Evolutionary conservation across 1,139 yeast genomes (phyloP).

Genomic region (Yarrowia galli): DNA sequence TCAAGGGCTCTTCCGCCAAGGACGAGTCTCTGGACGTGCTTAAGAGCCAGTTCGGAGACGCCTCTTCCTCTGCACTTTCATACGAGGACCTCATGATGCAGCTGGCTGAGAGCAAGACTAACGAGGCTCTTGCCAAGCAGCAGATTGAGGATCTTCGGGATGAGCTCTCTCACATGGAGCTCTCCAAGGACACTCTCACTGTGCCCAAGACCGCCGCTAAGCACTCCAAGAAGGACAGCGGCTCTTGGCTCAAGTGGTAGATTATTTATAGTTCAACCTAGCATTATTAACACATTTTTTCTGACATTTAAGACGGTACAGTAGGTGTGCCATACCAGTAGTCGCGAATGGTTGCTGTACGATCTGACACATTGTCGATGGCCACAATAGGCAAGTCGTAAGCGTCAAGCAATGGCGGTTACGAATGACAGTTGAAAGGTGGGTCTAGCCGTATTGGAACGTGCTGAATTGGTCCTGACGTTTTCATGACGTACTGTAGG

Average conservation of each 20-base stretch:
- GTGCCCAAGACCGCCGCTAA: slow-evolving; percentile 33
- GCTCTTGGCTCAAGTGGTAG: slow-evolving; percentile 38
- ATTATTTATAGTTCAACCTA: slow-evolving; percentile 38
- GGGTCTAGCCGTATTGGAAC: background rate
- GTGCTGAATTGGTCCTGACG: background rate
- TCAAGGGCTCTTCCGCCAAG: slow-evolving; percentile 27
- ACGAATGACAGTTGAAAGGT: background rate
- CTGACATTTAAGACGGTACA: too few species aligned
- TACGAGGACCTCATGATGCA: slow-evolving; percentile 50
- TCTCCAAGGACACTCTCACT: slow-evolving; percentile 27
- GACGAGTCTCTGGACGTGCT: slow-evolving; percentile 26
- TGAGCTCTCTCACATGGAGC: slow-evolving; percentile 41
- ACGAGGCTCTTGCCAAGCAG: slow-evolving; percentile 49
- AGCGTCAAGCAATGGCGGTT: too few species aligned
- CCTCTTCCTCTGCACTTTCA: slow-evolving; percentile 19
- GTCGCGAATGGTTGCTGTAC: background rate
- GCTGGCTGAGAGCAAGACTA: slow-evolving; percentile 48
- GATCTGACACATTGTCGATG: background rate
- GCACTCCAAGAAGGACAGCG: slow-evolving; percentile 38
- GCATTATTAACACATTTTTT: slow-evolving; percentile 7
- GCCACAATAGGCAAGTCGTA: background rate
- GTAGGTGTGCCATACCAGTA: too few species aligned
- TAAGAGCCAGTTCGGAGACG: slow-evolving; percentile 25
- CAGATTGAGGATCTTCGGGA: slow-evolving; percentile 49
- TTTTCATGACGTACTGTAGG: background rate